Percentiles rank a stretch among this genome's conserved stretches.
Conservation (phyloP, 352 stramenopile species). For the Hyphochytrium catenoides region DNA sequence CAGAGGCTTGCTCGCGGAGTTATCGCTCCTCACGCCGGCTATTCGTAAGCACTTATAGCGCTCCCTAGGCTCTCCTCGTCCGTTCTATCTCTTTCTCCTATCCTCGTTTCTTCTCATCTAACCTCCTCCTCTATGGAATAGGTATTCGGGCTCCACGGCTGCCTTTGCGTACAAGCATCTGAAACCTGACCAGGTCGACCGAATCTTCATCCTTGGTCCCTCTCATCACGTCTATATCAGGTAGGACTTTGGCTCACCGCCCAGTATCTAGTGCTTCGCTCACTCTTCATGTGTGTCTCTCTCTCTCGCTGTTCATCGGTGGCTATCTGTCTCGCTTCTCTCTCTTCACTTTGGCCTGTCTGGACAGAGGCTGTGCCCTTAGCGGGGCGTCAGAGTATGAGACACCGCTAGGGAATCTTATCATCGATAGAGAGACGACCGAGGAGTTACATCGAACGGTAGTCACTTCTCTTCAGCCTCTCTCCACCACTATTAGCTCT, state of each 20-base stretch:
- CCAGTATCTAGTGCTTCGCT: neutral
- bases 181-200: constrained; percentile 30
- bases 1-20: constrained; percentile 18
- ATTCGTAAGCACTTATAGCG: constrained; percentile 19
- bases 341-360: too few relatives aligned
- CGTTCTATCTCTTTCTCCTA: neutral
- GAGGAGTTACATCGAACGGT: constrained; percentile 57
- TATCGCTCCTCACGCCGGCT: constrained; percentile 62
- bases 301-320: neutral
- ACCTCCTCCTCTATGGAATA: constrained; percentile 7
- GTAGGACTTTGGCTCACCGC: constrained; percentile 18
- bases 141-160: constrained; percentile 78
- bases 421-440: constrained; percentile 67
- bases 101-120: neutral
- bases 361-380: constrained; percentile 36
- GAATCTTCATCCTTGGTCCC: constrained; percentile 76
- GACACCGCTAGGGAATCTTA: constrained; percentile 79
- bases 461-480: too few relatives aligned
- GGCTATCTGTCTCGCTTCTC: too few relatives aligned
- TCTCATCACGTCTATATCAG: constrained; percentile 87
- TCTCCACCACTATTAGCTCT: too few relatives aligned
- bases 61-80: constrained; percentile 3
- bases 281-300: neutral
- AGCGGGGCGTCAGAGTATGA: constrained; percentile 61
- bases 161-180: constrained; percentile 77